These are phyloP conservation scores for Thoreauomyces humboldtii DNA, from an alignment of 192 early-diverging fungal genomes.

Conservation along the genomic window DNA sequence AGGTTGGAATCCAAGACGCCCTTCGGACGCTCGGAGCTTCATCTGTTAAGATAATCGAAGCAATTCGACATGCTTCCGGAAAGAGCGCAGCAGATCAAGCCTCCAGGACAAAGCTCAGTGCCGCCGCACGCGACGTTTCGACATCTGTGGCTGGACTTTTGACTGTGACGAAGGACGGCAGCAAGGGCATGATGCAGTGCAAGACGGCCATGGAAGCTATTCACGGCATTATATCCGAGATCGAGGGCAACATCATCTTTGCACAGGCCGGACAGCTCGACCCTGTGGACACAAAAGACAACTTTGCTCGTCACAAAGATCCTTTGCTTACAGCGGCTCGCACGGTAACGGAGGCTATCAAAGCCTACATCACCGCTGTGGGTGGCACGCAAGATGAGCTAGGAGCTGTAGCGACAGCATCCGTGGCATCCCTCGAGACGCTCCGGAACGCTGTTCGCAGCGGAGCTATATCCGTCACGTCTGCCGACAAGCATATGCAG, in stretches of 20 bases:
- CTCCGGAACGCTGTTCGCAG: slow-evolving; percentile 33
- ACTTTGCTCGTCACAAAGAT: slow-evolving; percentile 51
- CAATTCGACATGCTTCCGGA: slow-evolving; percentile 40
- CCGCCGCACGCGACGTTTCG: slow-evolving; percentile 45
- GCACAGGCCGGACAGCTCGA: slow-evolving; percentile 55
- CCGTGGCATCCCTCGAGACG: slow-evolving; percentile 25
- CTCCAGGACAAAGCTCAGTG: slow-evolving; percentile 36
- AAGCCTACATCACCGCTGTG: slow-evolving; percentile 40
- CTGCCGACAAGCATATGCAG: slow-evolving; percentile 57
- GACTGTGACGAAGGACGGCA: slow-evolving; percentile 41
- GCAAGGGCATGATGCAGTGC: slow-evolving; percentile 38
- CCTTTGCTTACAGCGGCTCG: slow-evolving; percentile 43
- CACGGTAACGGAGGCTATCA: slow-evolving; percentile 43
- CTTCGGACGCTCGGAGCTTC: slow-evolving; percentile 38
- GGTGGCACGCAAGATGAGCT: slow-evolving; percentile 45
- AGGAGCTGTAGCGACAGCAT: slow-evolving; percentile 25
- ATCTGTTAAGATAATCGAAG: slow-evolving; percentile 43
- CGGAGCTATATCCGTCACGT: slow-evolving; percentile 47
- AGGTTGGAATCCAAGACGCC: slow-evolving; percentile 29
- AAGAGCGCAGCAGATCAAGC: slow-evolving; percentile 44
- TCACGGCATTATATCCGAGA: slow-evolving; percentile 41
- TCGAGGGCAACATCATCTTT: slow-evolving; percentile 54
- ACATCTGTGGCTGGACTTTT: slow-evolving; percentile 33
- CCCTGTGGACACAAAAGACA: slow-evolving; percentile 44
- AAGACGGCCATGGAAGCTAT: slow-evolving; percentile 35